These are phyloP conservation scores for Coelastrella sp. DNA, from an alignment of 139 green algal genomes.

Conservation along the genomic window DNA sequence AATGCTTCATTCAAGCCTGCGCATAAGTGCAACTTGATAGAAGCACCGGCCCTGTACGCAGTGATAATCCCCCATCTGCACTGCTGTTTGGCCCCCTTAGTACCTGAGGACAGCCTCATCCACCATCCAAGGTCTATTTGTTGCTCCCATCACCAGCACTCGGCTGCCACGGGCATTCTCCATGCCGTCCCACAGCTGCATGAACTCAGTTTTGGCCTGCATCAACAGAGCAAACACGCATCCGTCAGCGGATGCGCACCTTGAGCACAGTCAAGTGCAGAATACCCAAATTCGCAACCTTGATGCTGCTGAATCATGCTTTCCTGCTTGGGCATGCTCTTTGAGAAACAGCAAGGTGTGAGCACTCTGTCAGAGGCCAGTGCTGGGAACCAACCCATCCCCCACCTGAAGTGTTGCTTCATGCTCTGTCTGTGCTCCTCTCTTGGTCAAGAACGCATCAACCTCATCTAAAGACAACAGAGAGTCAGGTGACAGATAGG, in stretches of 20 bases:
- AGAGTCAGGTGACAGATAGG: background rate
- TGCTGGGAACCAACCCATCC: constrained; percentile 32
- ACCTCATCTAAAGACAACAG: constrained; percentile 84
- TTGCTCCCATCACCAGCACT: constrained; percentile 91
- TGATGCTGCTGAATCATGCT: background rate
- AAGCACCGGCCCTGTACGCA: no score
- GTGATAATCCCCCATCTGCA: no score
- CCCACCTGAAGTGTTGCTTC: constrained; percentile 89
- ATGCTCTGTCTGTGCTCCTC: constrained; percentile 83
- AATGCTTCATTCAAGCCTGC: no score
- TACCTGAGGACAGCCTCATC: constrained; percentile 70
- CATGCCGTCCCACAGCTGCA: constrained; percentile 97
- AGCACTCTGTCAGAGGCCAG: no score
- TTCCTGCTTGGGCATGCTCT: no score
- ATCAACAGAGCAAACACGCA: background rate
- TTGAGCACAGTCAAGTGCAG: background rate
- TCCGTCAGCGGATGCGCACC: background rate
- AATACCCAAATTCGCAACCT: background rate
- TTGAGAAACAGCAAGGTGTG: no score
- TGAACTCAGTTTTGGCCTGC: constrained; percentile 94
- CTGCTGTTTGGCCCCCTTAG: no score
- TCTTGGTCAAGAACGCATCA: constrained; percentile 91
- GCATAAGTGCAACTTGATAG: no score
- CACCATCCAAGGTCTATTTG: constrained; percentile 81
- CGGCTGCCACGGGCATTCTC: constrained; percentile 65